Conservation (phyloP, 2,329 filamentous ascomycete species). For the Pseudocercospora fuligena region DNA sequence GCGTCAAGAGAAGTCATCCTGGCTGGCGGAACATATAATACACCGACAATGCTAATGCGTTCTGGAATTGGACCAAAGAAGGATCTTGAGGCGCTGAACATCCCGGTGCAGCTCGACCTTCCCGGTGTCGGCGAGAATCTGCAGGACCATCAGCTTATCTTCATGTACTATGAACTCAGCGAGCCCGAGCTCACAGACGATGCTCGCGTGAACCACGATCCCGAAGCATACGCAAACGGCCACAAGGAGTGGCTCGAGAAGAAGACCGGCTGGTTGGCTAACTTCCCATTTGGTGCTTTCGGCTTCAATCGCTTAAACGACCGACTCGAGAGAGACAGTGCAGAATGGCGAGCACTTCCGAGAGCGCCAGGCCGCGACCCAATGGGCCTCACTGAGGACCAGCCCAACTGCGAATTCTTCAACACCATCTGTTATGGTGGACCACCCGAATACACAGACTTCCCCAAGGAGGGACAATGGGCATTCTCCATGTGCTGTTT, state of each 20-base stretch:
- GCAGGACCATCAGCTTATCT: conserved; percentile 45
- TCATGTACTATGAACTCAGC: conserved; percentile 65
- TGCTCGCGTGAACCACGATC: conserved; percentile 59
- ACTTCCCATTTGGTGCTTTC: conserved; percentile 67
- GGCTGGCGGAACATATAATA: conserved; percentile 57
- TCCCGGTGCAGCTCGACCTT: conserved; percentile 53
- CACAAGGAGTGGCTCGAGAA: conserved; percentile 63
- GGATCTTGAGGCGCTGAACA: conserved; percentile 48
- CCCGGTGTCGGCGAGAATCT: conserved; percentile 58
- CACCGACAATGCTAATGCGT: conserved; percentile 59
- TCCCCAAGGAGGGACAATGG: conserved; percentile 58
- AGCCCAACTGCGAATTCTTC: conserved; percentile 68
- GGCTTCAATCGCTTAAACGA: conserved; percentile 66
- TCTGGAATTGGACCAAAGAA: conserved; percentile 59
- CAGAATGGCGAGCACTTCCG: conserved; percentile 58
- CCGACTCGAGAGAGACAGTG: conserved; percentile 57
- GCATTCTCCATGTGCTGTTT: conserved; percentile 64
- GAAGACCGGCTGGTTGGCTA: conserved; percentile 63
- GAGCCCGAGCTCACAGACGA: conserved; percentile 61
- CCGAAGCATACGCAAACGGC: conserved; percentile 55
- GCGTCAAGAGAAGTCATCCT: conserved; percentile 32
- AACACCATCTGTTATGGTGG: conserved; percentile 66
- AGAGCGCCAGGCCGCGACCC: conserved; percentile 60
- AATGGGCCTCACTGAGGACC: conserved; percentile 62
- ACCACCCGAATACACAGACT: conserved; percentile 61